A percentile compares a stretch with the other conserved stretches of the same genome.
Evolutionary conservation across 1,284 basidiomycete species (phyloP).

Genomic region (Naganishia sp.): DNA sequence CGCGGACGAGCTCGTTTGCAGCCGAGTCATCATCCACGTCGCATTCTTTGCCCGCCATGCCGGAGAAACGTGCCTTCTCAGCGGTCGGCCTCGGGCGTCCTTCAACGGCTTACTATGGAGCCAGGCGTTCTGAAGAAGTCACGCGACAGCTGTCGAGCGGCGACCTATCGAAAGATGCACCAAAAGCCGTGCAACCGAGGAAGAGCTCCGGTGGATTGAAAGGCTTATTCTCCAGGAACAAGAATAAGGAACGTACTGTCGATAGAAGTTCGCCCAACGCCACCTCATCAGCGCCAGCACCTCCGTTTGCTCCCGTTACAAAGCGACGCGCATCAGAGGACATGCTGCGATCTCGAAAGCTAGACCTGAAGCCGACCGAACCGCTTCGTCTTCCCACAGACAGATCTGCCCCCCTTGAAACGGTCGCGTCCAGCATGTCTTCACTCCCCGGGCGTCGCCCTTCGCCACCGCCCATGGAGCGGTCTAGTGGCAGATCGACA

Average conservation of each 20-base stretch:
- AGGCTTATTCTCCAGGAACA: constrained; percentile 50
- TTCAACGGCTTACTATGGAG: constrained; percentile 6
- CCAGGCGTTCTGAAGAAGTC: constrained; percentile 19
- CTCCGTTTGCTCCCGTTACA: constrained; percentile 16
- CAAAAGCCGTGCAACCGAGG: constrained; percentile 34
- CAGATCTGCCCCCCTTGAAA: not conserved
- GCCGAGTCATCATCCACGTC: not conserved
- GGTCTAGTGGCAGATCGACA: not conserved
- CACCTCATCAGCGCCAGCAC: constrained; percentile 8
- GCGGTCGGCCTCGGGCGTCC: constrained; percentile 18
- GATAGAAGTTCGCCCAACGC: constrained; percentile 42
- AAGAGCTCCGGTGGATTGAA: constrained; percentile 52
- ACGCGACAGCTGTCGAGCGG: constrained; percentile 9
- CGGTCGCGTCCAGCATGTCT: not conserved
- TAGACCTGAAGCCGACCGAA: constrained; percentile 11
- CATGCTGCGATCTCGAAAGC: constrained; percentile 30
- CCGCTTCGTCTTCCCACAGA: not conserved
- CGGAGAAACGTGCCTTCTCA: constrained; percentile 16
- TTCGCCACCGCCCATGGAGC: not conserved
- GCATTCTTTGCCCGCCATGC: constrained; percentile 3
- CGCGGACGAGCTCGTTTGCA: not conserved
- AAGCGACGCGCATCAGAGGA: constrained; percentile 34
- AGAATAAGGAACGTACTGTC: constrained; percentile 51
- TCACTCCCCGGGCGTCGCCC: not conserved
- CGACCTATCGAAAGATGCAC: constrained; percentile 1